Evolutionary conservation across 257 asterid species (phyloP), one percentile per base, ranked within the genome.

Genomic region (Thymus quinquecostatus): DNA sequence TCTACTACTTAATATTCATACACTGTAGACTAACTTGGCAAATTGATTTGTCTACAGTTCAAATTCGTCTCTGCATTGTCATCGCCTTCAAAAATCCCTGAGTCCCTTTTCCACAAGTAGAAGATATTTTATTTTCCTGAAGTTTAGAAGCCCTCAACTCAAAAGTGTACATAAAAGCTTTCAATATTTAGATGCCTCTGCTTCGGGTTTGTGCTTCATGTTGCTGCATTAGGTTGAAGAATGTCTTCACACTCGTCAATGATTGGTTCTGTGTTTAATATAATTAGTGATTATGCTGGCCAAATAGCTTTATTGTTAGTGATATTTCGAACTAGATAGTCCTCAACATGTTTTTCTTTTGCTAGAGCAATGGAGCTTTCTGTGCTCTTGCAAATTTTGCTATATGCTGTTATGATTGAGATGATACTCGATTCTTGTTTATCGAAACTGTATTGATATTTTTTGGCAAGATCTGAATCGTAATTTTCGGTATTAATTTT

Each of bases 31-130:
- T 80, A 47, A 77, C 63, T 13, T 60, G 32, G 50, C 40, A 50
- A 47, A 43, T 62, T 13, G 27, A 65, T 29, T 76, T 70, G 21
- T 32, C 13, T 64, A 68, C 96, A 92, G 97, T 92, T 88, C 86
- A 90, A 92, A 74, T 79, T 86, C 0, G 96, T 90, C 13, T 88
- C 97, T 0, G 40, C 60, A 8, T 51, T 88, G 74, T 70, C 79
- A 3, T 49, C 91, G 9, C 92, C 88, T 11, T 30, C 73, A 11
- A 79, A 79, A 11, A 80, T 92, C 77, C 95, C 96, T 1, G 82
- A 80, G 48, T 57, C 75, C 36, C 88, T 79, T 62, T 92, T 86
- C 38, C 45, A 77, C 56, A 60, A 81, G 62, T 60, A 47, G 41
- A 30, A 50, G 38, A 59, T 69, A 66, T 38, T 67, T 63, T 55